These are phyloP conservation scores for Elsinoe perseae DNA, from an alignment of 2,329 filamentous ascomycete genomes.

Conservation along the genomic window DNA sequence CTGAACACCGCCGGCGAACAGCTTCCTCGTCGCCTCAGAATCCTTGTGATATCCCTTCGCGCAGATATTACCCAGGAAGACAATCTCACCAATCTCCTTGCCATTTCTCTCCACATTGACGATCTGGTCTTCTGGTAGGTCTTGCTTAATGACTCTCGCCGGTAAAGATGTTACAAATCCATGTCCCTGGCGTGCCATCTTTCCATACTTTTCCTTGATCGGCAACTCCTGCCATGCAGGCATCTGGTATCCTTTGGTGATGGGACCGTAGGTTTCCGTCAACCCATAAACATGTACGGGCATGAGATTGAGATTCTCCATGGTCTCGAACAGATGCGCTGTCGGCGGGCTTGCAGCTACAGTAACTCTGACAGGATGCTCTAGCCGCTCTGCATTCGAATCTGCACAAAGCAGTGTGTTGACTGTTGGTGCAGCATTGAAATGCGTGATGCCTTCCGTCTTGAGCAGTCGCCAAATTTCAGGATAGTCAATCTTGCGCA, in stretches of 20 bases:
- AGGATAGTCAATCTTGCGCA: constrained; percentile 91
- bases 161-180: constrained; percentile 79
- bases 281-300: constrained; percentile 91
- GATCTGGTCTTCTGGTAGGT: constrained; percentile 55
- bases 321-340: constrained; percentile 84
- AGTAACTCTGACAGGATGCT: constrained; percentile 68
- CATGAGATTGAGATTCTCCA: constrained; percentile 76
- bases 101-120: constrained; percentile 62
- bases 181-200: constrained; percentile 91
- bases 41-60: constrained; percentile 90
- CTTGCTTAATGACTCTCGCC: constrained; percentile 71
- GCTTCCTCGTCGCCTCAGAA: constrained; percentile 69
- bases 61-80: constrained; percentile 88
- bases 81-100: constrained; percentile 72
- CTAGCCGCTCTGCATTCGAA: constrained; percentile 61
- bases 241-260: constrained; percentile 87
- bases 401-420: constrained; percentile 86
- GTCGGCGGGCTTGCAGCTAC: constrained; percentile 89
- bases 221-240: constrained; percentile 74
- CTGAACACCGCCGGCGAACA: constrained; percentile 78
- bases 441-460: constrained; percentile 82
- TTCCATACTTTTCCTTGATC: constrained; percentile 67
- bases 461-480: constrained; percentile 86
- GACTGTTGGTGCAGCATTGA: constrained; percentile 91
- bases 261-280: constrained; percentile 86